Base-by-base conservation (phyloP, 768 basidiomycete species). In the Cantharellus anzutake region DNA sequence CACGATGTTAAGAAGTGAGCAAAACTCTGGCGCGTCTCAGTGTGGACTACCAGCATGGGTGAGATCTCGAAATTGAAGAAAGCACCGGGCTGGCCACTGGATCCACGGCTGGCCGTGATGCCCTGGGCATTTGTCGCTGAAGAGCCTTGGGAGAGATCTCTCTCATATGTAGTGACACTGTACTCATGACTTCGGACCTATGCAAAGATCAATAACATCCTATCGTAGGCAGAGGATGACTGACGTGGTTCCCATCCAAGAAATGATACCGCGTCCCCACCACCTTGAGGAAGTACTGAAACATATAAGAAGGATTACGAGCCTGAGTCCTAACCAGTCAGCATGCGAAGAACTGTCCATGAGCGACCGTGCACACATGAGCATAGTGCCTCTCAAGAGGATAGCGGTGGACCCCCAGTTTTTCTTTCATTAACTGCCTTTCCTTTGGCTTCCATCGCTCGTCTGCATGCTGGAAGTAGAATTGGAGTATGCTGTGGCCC, bases 221-320 rank as follows among this genome's bases (percentile, higher is more conserved):
- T 29, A 29, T 29, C n/a, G 41, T 51, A 38, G 34, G 61, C 29
- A 61, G 41, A 52, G 41, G 5, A 41, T n/a, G 38, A 72, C 80
- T 50, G 67, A 86, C 85, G 5, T 72, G 68, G 65, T 83, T 78
- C 39, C 82, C 85, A 62, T 84, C 80, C 37, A 94, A 73, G n/a
- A 83, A 86, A 63, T 80, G 78, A 73, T 96, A 97, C 68, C 86
- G 84, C 2, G 94, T 99, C 4, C 91, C 90, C 44, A 99, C 96
- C 51, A 99, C 94, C 71, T 99, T 99, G 67, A 99, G 76, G 81
- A 97, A 98, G 72, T 98, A 94, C 68, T 98, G 91, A 79, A 91
- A 96, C 90, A 96, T 92, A 70, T 89, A 94, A 64, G 90, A 79
- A 35, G 82, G 71, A 67, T 86, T 85, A 64, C 71, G 73, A 0